Conservation (phyloP, 306 rosid species). For the Carpinus fangiana region DNA sequence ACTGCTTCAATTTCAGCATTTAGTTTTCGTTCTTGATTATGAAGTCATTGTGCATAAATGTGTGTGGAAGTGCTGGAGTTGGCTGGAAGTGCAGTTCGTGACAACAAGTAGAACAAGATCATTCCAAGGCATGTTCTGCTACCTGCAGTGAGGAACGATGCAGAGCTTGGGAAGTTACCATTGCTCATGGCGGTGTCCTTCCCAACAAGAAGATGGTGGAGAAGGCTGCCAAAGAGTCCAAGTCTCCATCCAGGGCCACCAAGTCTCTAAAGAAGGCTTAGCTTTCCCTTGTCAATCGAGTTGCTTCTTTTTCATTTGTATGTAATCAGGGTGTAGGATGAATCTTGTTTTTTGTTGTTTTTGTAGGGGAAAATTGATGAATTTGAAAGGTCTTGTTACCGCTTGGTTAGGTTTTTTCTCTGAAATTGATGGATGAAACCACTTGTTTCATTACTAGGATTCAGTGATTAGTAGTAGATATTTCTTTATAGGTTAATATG, state of each 20-base stretch:
- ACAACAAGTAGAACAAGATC: constrained; percentile 78
- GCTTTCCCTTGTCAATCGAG: constrained; percentile 27
- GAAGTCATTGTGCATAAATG: not conserved
- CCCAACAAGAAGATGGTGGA: too few relatives aligned
- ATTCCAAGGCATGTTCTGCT: constrained; percentile 29
- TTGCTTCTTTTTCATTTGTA: constrained; percentile 22
- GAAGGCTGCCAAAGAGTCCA: constrained; percentile 44
- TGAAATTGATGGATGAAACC: constrained; percentile 25
- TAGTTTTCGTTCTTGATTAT: not conserved
- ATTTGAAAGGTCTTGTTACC: not conserved
- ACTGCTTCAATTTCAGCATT: not conserved
- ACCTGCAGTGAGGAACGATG: too few relatives aligned
- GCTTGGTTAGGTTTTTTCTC: not conserved
- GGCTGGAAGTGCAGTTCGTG: constrained; percentile 92
- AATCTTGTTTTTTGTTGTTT: constrained; percentile 3
- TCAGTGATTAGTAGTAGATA: not conserved
- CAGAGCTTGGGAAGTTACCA: too few relatives aligned
- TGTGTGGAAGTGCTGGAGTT: constrained; percentile 61
- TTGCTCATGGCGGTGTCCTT: too few relatives aligned
- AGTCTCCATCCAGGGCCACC: constrained; percentile 41
- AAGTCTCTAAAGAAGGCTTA: constrained; percentile 38
- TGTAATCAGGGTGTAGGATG: constrained; percentile 30
- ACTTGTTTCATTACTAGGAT: constrained; percentile 11
- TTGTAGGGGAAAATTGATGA: constrained; percentile 1
- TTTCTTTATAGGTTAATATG: too few relatives aligned